Percentiles rank a stretch among this genome's conserved stretches.
Conservation (phyloP, 2,329 filamentous ascomycete genomes). For the Ophiocordyceps sinensis region DNA sequence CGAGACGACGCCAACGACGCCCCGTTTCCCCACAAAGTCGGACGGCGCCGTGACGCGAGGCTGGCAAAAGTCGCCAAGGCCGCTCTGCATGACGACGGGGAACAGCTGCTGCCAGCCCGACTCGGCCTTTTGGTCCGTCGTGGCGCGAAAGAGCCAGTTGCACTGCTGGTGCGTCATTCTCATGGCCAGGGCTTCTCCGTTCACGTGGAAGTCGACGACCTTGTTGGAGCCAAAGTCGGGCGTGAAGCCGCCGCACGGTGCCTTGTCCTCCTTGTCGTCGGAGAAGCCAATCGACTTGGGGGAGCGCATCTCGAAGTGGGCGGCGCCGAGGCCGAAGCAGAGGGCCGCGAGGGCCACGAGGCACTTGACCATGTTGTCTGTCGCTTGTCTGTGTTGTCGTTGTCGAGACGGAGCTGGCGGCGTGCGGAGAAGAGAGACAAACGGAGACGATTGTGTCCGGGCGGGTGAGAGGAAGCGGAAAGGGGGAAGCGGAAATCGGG, state of each 20-base stretch:
- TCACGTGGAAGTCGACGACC: constrained; percentile 42
- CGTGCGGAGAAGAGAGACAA: no score
- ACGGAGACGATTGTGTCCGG: no score
- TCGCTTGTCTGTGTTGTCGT: not conserved
- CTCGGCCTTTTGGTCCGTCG: constrained; percentile 29
- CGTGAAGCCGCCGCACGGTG: constrained; percentile 40
- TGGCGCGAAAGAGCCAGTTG: constrained; percentile 44
- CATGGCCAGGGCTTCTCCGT: constrained; percentile 36
- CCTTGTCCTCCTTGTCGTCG: constrained; percentile 26
- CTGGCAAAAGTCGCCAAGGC: constrained; percentile 39
- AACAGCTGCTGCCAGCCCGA: constrained; percentile 40
- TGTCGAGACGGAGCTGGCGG: no score
- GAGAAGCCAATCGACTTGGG: constrained; percentile 32
- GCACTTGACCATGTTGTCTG: constrained; percentile 6
- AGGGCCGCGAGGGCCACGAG: constrained; percentile 23
- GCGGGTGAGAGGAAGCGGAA: no score
- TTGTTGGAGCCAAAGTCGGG: constrained; percentile 26
- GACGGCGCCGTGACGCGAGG: constrained; percentile 31
- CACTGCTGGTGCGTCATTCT: constrained; percentile 34
- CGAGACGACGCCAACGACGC: constrained; percentile 36
- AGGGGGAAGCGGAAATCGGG: no score
- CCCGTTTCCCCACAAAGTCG: constrained; percentile 38
- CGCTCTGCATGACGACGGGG: constrained; percentile 38
- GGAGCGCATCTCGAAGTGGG: constrained; percentile 40
- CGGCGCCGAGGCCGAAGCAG: constrained; percentile 22